These are phyloP conservation scores for Penicillium sp. DNA, from an alignment of 2,329 filamentous ascomycete genomes.

Conservation along the genomic window DNA sequence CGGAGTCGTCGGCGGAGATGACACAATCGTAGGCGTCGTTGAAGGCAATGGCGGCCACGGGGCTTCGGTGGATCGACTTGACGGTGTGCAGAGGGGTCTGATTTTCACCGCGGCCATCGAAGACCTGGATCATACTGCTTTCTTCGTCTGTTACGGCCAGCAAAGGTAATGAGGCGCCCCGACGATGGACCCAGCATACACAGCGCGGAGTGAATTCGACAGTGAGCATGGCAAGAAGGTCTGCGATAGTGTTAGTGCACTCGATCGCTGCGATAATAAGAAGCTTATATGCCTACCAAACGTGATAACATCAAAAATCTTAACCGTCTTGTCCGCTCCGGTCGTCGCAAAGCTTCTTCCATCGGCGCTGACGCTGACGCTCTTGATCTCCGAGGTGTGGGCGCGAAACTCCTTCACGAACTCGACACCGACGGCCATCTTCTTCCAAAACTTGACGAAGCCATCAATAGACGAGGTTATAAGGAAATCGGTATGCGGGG, in stretches of 20 bases:
- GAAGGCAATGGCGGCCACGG: slow-evolving; percentile 77
- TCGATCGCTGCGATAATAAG: too few relatives aligned
- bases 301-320: slow-evolving; percentile 61
- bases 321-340: slow-evolving; percentile 48
- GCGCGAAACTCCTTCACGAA: slow-evolving; percentile 97
- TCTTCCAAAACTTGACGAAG: slow-evolving; percentile 99
- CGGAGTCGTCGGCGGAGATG: slow-evolving; percentile 74
- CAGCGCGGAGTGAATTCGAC: slow-evolving; percentile 66
- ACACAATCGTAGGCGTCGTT: slow-evolving; percentile 86
- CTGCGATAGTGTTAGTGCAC: slow-evolving; percentile 36
- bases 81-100: slow-evolving; percentile 70
- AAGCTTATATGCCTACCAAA: slow-evolving; percentile 47
- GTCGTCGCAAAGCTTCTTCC: slow-evolving; percentile 88
- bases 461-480: slow-evolving; percentile 90
- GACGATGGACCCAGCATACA: slow-evolving; percentile 87
- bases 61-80: slow-evolving; percentile 65
- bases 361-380: slow-evolving; percentile 77
- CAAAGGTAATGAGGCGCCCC: slow-evolving; percentile 76
- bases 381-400: slow-evolving; percentile 73
- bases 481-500: slow-evolving; percentile 84
- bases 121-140: slow-evolving; percentile 67
- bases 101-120: slow-evolving; percentile 79
- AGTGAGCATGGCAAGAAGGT: slow-evolving; percentile 75
- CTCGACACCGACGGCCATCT: slow-evolving; percentile 77
- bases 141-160: slow-evolving; percentile 72